Evolutionary conservation across 768 basidiomycete species (phyloP), one percentile per base, ranked within the genome.

Genomic region (Boletus rubroflammeus): DNA sequence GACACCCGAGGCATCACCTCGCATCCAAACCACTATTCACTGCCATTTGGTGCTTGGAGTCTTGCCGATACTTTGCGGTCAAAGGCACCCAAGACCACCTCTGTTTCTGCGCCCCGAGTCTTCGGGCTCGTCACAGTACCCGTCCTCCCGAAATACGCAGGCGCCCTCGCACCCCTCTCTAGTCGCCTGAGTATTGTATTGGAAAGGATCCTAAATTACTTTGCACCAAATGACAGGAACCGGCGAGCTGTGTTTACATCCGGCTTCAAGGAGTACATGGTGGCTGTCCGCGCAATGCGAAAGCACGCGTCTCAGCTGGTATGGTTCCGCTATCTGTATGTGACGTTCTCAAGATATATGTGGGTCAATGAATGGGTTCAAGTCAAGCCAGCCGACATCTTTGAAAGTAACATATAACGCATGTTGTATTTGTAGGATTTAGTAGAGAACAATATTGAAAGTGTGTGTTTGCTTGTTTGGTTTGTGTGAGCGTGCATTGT

Each of bases 271-370:
- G 81, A 79, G 41, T 94, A 89, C 60, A 42, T 71, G 48, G 75
- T 66, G 23, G 81, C 86, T 3, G 64, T 88, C 13, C 63, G 71
- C 26, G 92, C 93, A 6, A 93, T 94, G 85, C 69, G 72, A 56
- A 72, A 77, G 53, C 94, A 97, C 61, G 57, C 72, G 50, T 84
- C 83, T 55, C 94, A 97, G 74, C 72, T 92, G 54, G 81, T 83
- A 40, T 95, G 93, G 93, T 96, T 93, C 74, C 81, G 94, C 39
- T 92, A 88, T 82, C 72, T 94, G 52, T 90, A 93, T 65, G 76
- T 95, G 36, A 58, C 72, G 21, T 90, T 86, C 65, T 93, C 90
- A 17, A 78, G 87, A 53, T 93, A 94, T 65, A 88, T 96, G 90
- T 96, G 94, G 93, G 82, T 90, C 26, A 94, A 94, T 58, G 86